Conservation (phyloP, 306 rosid species). For the Mimosa pudica region DNA sequence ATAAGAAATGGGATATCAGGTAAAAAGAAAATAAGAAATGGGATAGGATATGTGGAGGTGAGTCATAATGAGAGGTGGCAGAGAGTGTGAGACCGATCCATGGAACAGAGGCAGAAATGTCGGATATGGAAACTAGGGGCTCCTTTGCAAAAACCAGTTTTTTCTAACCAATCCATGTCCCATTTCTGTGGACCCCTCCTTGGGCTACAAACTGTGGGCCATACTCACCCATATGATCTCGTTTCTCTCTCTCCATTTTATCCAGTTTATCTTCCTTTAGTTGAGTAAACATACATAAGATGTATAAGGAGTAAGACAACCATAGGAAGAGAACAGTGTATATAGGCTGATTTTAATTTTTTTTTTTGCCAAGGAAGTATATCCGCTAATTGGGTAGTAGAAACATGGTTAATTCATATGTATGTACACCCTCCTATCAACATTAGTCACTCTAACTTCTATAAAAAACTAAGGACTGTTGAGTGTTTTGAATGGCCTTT, state of each 20-base stretch:
- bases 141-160: conserved; percentile 32
- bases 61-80: conserved; percentile 20
- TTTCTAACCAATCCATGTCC: conserved; percentile 3
- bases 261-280: background rate
- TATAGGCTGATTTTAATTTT: background rate
- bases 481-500: too few species aligned
- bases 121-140: conserved; percentile 41
- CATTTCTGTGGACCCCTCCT: conserved; percentile 33
- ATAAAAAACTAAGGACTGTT: too few species aligned
- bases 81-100: background rate
- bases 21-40: background rate
- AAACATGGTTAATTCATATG: background rate
- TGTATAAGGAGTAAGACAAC: too few species aligned
- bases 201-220: conserved; percentile 44
- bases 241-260: conserved; percentile 17
- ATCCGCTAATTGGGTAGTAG: background rate
- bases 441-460: too few species aligned
- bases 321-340: too few species aligned
- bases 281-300: background rate
- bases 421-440: too few species aligned
- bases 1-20: background rate
- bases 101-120: conserved; percentile 4
- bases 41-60: conserved; percentile 1
- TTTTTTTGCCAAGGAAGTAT: too few species aligned
- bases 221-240: conserved; percentile 13